Evolutionary conservation across 352 stramenopile genomes (phyloP), one percentile per base, ranked within the genome.

Genomic region (Blastocystis sp.): DNA sequence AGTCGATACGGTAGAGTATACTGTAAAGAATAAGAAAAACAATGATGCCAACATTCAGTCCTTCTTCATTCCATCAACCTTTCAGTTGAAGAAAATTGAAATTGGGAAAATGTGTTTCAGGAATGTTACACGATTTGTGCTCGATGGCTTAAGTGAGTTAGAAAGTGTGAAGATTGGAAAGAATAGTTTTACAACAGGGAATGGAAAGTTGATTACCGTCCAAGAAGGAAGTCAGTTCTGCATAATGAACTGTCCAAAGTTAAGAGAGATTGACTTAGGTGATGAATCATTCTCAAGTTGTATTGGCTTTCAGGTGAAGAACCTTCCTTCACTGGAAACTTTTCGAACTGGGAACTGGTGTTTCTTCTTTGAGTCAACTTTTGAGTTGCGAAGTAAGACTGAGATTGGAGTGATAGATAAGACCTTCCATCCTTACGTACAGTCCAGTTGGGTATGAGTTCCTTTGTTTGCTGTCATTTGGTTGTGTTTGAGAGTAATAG

Each of bases 91-190:
- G 24, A 1, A 12, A 19, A n/a, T 71, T 29, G 59, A 37, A 3
- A 71, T 71, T 32, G 59, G 59, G 16, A n/a, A 71, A 5, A 43
- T n/a, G 24, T 71, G 59, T 43, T 71, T 71, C 12, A 71, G 32
- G 14, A 71, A 71, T 39, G 59, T 71, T 1, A 3, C 24, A 7
- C 24, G 12, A 21, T 71, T 71, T 5, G 32, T 46, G 1, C 59
- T 71, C 5, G 39, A n/a, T 39, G 59, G 59, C 2, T 32, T 71
- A n/a, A n/a, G 16, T n/a, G 59, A 21, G 6, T n/a, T 71, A n/a
- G 32, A 43, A 43, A 71, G 14, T 2, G 59, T 71, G 14, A 39
- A 46, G 2, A 37, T 71, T 71, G 59, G 59, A 3, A 43, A 71
- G 59, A 71, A 71, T 3, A 39, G 2, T n/a, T 71, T 71, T n/a